These are phyloP conservation scores for Murraya paniculata DNA, from an alignment of 345 rosid species.

Conservation along the genomic window DNA sequence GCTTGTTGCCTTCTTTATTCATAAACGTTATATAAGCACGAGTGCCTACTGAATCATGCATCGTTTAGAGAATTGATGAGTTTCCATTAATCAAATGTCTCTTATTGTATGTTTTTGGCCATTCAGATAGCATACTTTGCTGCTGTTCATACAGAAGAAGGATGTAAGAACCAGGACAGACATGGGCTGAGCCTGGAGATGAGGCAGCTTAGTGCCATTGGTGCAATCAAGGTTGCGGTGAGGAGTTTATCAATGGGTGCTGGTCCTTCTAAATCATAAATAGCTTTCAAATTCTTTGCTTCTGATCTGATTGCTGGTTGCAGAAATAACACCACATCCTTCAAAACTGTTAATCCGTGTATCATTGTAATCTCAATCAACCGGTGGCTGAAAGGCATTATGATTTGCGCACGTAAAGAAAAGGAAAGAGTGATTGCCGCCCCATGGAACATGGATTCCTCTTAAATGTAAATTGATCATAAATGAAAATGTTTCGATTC, in stretches of 20 bases:
- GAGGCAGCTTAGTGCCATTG: slow-evolving; percentile 75
- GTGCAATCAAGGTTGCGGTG: slow-evolving; percentile 82
- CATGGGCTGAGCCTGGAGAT: slow-evolving; percentile 64
- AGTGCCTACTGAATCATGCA: background rate
- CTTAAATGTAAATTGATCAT: background rate
- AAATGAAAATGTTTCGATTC: background rate
- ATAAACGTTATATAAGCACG: background rate
- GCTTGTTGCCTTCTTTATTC: background rate
- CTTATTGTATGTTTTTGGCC: background rate
- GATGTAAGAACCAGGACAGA: slow-evolving; percentile 33
- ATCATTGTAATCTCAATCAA: background rate
- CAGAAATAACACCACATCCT: background rate
- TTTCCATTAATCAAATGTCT: background rate
- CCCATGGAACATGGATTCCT: background rate
- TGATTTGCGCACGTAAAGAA: background rate
- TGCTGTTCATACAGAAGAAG: slow-evolving; percentile 71
- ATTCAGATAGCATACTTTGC: slow-evolving; percentile 78
- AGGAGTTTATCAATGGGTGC: slow-evolving; percentile 61
- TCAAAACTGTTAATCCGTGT: background rate
- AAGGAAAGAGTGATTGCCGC: background rate
- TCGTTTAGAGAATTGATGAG: background rate
- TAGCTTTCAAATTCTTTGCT: slow-evolving; percentile 15
- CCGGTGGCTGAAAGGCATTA: slow-evolving; percentile 3
- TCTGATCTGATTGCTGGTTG: slow-evolving; percentile 1
- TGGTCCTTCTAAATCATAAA: slow-evolving; percentile 39